A percentile compares a stretch with the other conserved stretches of the same genome.
Evolutionary conservation across 1,284 basidiomycete species (phyloP).

Genomic region (Trametes hirsuta): DNA sequence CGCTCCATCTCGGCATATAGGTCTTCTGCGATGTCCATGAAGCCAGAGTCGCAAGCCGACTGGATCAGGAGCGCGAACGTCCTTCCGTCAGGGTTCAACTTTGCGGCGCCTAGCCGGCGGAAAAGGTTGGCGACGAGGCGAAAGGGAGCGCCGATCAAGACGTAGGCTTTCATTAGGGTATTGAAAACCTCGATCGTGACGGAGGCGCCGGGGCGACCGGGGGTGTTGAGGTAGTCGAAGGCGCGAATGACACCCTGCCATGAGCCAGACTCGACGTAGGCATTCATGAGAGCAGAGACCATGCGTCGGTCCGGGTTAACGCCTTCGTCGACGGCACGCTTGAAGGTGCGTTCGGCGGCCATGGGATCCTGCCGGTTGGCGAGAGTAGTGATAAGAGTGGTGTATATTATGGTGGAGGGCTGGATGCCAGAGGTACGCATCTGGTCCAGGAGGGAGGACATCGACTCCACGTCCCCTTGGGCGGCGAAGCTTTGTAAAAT

Average conservation of each 20-base stretch:
- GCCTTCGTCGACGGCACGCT: constrained; percentile 63
- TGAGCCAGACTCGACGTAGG: constrained; percentile 81
- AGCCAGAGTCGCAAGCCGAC: constrained; percentile 79
- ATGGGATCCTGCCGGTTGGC: constrained; percentile 67
- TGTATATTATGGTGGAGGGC: constrained; percentile 65
- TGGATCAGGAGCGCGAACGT: constrained; percentile 84
- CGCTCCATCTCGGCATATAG: constrained; percentile 73
- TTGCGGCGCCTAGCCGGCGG: constrained; percentile 52
- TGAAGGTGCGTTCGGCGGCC: constrained; percentile 71
- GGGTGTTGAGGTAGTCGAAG: constrained; percentile 68
- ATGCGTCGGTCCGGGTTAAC: constrained; percentile 67
- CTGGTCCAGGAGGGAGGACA: constrained; percentile 62
- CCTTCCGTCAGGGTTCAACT: constrained; percentile 59
- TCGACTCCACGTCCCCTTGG: constrained; percentile 57
- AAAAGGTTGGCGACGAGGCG: constrained; percentile 70
- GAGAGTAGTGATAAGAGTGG: constrained; percentile 71
- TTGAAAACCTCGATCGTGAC: constrained; percentile 70
- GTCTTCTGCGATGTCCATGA: constrained; percentile 68
- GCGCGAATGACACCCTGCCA: constrained; percentile 76
- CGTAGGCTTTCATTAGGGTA: constrained; percentile 84
- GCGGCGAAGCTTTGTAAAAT: constrained; percentile 65
- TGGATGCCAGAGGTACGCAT: constrained; percentile 57
- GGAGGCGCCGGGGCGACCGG: constrained; percentile 40
- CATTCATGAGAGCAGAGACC: constrained; percentile 80
- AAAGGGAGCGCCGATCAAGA: constrained; percentile 81